A percentile compares a stretch with the other conserved stretches of the same genome.
These are phyloP conservation scores for Globisporangium parvum DNA, from an alignment of 352 stramenopile species.

Conservation along the genomic window DNA sequence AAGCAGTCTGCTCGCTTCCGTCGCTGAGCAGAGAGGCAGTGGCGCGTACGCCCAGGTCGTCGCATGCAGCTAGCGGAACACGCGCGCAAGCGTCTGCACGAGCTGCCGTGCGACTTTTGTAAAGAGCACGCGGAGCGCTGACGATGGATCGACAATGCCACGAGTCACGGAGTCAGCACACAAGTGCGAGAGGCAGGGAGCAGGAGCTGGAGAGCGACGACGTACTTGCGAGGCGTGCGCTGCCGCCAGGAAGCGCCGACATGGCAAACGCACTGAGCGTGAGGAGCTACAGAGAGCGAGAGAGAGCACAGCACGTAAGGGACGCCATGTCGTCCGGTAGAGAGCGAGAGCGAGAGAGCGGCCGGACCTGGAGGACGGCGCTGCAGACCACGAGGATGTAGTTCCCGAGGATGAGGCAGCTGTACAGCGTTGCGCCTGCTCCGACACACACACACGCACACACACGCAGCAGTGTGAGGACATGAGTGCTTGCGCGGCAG, in stretches of 20 bases:
- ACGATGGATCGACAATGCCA: neutral
- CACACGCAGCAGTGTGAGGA: neutral
- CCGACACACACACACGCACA: neutral
- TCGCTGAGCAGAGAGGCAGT: no score
- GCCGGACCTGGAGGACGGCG: conserved; percentile 43
- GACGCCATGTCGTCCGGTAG: neutral
- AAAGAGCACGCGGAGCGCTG: conserved; percentile 59
- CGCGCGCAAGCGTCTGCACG: conserved; percentile 45
- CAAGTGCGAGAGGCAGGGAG: neutral
- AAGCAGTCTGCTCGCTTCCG: neutral
- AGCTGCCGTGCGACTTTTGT: conserved; percentile 59
- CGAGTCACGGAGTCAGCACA: neutral
- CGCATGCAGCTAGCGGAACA: conserved; percentile 33
- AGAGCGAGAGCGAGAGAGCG: neutral
- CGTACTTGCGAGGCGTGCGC: conserved; percentile 56
- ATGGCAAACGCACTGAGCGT: conserved; percentile 53
- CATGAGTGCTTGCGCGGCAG: neutral
- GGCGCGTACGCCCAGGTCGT: no score
- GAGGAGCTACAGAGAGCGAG: conserved; percentile 37
- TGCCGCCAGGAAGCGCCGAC: conserved; percentile 55
- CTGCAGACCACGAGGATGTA: conserved; percentile 82
- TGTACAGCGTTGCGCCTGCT: conserved; percentile 65
- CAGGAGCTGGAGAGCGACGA: neutral
- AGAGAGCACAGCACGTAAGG: neutral
- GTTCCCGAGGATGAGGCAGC: conserved; percentile 75